phyloP scores from a whole-genome alignment of 345 rosid species.

The Bretschneidera sinensis region DNA sequence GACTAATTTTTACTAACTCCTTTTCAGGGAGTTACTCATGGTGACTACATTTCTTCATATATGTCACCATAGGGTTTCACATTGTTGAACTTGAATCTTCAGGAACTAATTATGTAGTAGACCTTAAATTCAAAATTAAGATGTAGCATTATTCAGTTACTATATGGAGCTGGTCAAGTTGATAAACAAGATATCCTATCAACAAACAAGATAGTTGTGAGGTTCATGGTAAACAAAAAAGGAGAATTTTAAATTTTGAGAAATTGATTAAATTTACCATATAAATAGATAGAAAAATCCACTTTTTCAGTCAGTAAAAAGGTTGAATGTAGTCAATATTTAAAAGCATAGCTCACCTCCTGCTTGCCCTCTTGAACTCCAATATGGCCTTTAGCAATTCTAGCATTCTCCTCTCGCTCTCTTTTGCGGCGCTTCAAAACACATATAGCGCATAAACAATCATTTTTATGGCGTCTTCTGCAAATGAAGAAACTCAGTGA shows the following conservation, averaged over 20 bases:
- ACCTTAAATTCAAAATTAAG: neutral
- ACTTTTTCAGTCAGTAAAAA: too few species aligned
- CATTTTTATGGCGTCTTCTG: constrained; percentile 89
- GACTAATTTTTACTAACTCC: too few species aligned
- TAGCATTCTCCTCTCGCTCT: constrained; percentile 73
- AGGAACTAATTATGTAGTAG: neutral
- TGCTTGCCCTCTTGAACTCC: constrained; percentile 55
- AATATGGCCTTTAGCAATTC: constrained; percentile 49
- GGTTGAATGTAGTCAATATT: neutral
- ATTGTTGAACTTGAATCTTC: neutral
- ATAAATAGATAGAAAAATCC: too few species aligned
- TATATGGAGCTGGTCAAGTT: neutral
- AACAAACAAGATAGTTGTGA: neutral
- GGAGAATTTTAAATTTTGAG: too few species aligned
- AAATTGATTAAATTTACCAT: too few species aligned
- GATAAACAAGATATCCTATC: neutral
- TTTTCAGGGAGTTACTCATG: too few species aligned
- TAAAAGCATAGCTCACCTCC: constrained; percentile 36
- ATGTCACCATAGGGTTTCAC: neutral
- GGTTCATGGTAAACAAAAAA: too few species aligned
- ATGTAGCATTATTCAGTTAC: too few species aligned
- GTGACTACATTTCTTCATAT: too few species aligned
- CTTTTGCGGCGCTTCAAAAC: constrained; percentile 81
- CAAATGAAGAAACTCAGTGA: constrained; percentile 17
- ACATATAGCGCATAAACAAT: constrained; percentile 95